Evolutionary conservation across 331 rosid genomes (phyloP).

Genomic region (Spiraea crenata): DNA sequence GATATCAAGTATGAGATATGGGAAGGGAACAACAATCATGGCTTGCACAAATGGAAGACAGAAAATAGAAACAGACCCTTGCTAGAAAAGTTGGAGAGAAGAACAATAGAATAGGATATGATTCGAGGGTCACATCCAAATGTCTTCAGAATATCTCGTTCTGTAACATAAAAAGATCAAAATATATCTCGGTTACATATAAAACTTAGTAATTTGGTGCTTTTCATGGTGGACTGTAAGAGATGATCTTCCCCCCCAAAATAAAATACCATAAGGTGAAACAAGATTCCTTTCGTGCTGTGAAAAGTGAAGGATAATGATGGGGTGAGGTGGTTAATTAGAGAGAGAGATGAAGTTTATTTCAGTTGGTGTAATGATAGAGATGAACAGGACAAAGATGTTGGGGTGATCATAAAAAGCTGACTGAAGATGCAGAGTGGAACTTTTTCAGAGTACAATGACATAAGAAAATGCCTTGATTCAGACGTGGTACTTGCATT

Average conservation of each 20-base stretch:
- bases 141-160: too few species aligned
- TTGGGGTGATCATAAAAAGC: constrained; percentile 32
- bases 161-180: too few species aligned
- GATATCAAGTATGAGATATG: constrained; percentile 36
- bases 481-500: constrained; percentile 19
- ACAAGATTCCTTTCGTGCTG: constrained; percentile 6
- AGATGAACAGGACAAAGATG: constrained; percentile 38
- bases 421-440: neutral
- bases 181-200: too few species aligned
- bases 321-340: constrained; percentile 15
- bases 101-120: neutral
- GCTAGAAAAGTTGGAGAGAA: constrained; percentile 21
- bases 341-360: constrained; percentile 18
- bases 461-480: neutral
- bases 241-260: neutral
- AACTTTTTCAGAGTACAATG: neutral
- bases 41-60: constrained; percentile 44
- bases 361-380: constrained; percentile 36
- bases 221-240: neutral
- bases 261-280: neutral
- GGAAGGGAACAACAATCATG: constrained; percentile 62
- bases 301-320: constrained; percentile 25
- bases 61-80: constrained; percentile 42
- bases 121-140: too few species aligned
- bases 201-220: neutral